Conservation (phyloP, 2,329 filamentous ascomycete genomes). For the Colletotrichum siamense region DNA sequence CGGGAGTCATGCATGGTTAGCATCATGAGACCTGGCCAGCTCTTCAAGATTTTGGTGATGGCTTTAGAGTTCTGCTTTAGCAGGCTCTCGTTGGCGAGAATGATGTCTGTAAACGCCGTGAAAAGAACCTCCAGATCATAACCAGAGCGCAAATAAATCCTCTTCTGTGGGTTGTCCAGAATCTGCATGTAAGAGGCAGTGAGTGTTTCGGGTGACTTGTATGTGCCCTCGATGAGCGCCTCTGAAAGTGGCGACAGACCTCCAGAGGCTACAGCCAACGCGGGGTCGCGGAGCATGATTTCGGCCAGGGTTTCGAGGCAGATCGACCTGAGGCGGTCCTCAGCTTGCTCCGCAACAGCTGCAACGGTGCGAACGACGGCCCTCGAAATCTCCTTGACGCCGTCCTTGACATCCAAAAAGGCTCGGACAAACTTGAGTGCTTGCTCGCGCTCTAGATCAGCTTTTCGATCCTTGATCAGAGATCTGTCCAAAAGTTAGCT, state of each 20-base stretch:
- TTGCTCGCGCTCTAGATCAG: conserved; percentile 96
- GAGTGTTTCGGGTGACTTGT: conserved; percentile 90
- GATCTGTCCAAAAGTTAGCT: conserved; percentile 55
- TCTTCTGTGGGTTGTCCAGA: conserved; percentile 80
- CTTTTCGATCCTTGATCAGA: conserved; percentile 92
- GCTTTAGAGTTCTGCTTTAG: conserved; percentile 89
- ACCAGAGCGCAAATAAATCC: conserved; percentile 84
- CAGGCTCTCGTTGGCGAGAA: conserved; percentile 61
- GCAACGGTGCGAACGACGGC: conserved; percentile 89
- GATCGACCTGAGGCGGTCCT: conserved; percentile 87
- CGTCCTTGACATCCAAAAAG: conserved; percentile 94
- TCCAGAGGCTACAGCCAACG: conserved; percentile 80
- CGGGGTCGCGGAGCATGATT: conserved; percentile 85
- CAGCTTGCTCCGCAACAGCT: conserved; percentile 85
- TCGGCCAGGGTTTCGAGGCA: conserved; percentile 93
- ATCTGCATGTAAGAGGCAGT: conserved; percentile 88
- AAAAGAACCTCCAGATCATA: conserved; percentile 91
- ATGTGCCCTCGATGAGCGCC: conserved; percentile 86
- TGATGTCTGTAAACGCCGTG: conserved; percentile 88
- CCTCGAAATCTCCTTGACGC: conserved; percentile 84
- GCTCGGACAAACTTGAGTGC: conserved; percentile 95
- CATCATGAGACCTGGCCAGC: conserved; percentile 90
- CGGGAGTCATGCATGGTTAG: conserved; percentile 89
- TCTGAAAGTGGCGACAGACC: conserved; percentile 90
- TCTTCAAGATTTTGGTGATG: conserved; percentile 89